These are phyloP conservation scores for Trichoderma asperelloides DNA, from an alignment of 495 filamentous ascomycete species.

Conservation along the genomic window DNA sequence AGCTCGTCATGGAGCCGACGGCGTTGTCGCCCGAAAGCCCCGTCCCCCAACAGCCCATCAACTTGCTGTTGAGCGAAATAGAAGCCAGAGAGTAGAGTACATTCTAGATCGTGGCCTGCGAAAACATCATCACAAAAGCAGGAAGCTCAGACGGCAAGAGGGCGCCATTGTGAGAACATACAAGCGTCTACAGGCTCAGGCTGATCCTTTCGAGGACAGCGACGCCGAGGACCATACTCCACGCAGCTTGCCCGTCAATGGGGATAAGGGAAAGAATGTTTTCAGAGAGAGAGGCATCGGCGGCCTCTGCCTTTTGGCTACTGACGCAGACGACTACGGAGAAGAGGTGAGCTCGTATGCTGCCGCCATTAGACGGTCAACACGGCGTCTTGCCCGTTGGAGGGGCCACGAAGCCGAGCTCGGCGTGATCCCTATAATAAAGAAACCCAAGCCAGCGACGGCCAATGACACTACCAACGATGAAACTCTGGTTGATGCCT, in stretches of 20 bases:
- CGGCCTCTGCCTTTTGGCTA: slow-evolving; percentile 58
- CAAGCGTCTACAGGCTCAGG: slow-evolving; percentile 55
- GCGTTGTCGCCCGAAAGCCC: slow-evolving; percentile 41
- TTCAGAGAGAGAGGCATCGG: slow-evolving; percentile 53
- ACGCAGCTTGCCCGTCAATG: slow-evolving; percentile 25
- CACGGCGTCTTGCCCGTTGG: slow-evolving; percentile 68
- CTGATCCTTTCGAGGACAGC: slow-evolving; percentile 67
- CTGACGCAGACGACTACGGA: slow-evolving; percentile 65
- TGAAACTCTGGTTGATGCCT: not conserved
- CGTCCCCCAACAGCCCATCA: slow-evolving; percentile 89
- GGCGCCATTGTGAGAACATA: slow-evolving; percentile 60
- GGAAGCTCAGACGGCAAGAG: slow-evolving; percentile 49
- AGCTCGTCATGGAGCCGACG: slow-evolving; percentile 30
- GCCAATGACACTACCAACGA: slow-evolving; percentile 13
- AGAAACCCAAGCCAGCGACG: slow-evolving; percentile 23
- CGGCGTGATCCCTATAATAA: slow-evolving; percentile 34
- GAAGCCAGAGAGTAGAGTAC: slow-evolving; percentile 79
- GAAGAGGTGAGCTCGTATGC: slow-evolving; percentile 66
- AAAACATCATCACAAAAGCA: slow-evolving; percentile 50
- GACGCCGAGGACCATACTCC: slow-evolving; percentile 54
- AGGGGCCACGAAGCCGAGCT: slow-evolving; percentile 44
- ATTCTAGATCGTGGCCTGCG: slow-evolving; percentile 69
- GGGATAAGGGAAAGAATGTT: slow-evolving; percentile 18
- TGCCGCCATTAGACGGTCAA: slow-evolving; percentile 59
- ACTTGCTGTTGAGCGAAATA: slow-evolving; percentile 80